Evolutionary conservation across 352 stramenopile genomes (phyloP), one percentile per base, ranked within the genome.

Genomic region (Pythium angustatum): DNA sequence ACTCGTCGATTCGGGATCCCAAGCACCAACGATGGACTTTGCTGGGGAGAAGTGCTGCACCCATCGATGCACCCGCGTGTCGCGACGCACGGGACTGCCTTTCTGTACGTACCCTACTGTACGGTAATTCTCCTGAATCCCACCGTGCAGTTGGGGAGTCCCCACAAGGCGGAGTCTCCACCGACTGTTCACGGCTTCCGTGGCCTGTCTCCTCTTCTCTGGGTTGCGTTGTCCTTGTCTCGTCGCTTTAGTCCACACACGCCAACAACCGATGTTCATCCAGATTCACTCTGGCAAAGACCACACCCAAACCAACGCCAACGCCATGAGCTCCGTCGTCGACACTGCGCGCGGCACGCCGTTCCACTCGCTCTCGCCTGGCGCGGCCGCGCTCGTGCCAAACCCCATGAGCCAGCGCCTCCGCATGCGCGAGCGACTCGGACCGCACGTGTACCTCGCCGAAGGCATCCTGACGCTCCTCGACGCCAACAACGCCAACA

Each of bases 261-360:
- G n/a, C 38, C n/a, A 53, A 53, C 47, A 34, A 17, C 26, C 41
- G 28, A 55, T 55, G n/a, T n/a, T n/a, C n/a, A n/a, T n/a, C n/a
- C n/a, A n/a, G n/a, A n/a, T n/a, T n/a, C n/a, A n/a, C n/a, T n/a
- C n/a, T n/a, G n/a, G n/a, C n/a, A n/a, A n/a, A n/a, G n/a, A n/a
- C 48, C 51, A 57, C 47, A 31, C 40, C 1, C n/a, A 8, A 61
- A 52, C 28, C 26, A 22, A 27, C 34, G 22, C 3, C 5, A 30
- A n/a, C n/a, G n/a, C 1, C n/a, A 62, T 62, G 55, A 62, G 55
- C 55, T 62, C 55, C 11, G 41, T 28, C 38, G 15, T 40, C 36
- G 30, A 55, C 36, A 26, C 26, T 6, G 22, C 53, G 27, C 27
- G 17, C 27, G n/a, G 28, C 15, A 10, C 22, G 8, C 27, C 41